Conservation (phyloP, 306 rosid genomes). For the Corylus heterophylla region DNA sequence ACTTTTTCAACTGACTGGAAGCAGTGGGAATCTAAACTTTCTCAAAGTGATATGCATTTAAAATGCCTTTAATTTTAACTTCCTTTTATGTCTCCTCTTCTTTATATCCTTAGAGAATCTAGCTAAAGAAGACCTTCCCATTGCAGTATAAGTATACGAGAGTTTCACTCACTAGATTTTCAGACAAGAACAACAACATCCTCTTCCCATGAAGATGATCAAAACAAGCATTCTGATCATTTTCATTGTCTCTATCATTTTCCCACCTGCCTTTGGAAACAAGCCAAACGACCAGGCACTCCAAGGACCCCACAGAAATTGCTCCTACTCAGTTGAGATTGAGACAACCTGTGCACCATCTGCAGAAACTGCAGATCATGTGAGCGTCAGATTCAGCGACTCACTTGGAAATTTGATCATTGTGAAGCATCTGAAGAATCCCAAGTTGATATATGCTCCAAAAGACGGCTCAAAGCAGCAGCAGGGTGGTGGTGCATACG, state of each 20-base stretch:
- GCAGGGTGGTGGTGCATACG: slow-evolving; percentile 7
- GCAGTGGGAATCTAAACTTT: slow-evolving; percentile 27
- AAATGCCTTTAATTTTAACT: background rate
- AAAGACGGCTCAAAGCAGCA: slow-evolving; percentile 17
- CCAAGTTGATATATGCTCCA: slow-evolving; percentile 18
- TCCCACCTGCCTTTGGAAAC: slow-evolving; percentile 6
- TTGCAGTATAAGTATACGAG: background rate
- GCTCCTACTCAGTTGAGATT: slow-evolving; percentile 37
- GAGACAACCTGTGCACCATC: slow-evolving; percentile 36
- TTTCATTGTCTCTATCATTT: slow-evolving; percentile 11
- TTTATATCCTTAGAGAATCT: slow-evolving; percentile 13
- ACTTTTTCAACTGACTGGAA: background rate
- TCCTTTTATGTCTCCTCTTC: background rate
- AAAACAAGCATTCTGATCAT: slow-evolving; percentile 7
- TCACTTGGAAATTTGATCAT: slow-evolving; percentile 23
- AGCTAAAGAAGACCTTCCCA: background rate
- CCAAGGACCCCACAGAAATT: background rate
- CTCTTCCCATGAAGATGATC: slow-evolving; percentile 13
- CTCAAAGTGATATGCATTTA: slow-evolving; percentile 13
- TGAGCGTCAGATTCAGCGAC: slow-evolving; percentile 32
- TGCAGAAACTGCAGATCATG: slow-evolving; percentile 26
- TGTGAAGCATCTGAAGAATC: slow-evolving; percentile 33
- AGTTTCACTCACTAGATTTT: no score
- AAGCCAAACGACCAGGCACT: no score
- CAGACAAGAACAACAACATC: background rate